Conservation (phyloP, 2,329 filamentous ascomycete genomes). For the Xylaria sp. region DNA sequence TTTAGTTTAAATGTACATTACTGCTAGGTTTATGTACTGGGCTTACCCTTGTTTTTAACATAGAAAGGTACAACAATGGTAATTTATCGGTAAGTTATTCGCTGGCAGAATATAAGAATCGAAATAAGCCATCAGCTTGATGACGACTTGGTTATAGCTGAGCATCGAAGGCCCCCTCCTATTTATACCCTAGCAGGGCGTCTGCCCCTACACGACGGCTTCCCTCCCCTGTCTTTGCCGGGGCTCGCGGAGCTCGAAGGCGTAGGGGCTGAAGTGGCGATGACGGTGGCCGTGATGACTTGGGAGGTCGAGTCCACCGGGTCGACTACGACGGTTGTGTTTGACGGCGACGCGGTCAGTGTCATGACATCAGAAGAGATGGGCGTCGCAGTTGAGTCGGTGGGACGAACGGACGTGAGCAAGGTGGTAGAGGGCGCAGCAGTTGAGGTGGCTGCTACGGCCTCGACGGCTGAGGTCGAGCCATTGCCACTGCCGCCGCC, state of each 20-base stretch:
- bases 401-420: background rate
- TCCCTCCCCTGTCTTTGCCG: background rate
- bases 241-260: background rate
- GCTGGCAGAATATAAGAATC: background rate
- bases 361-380: background rate
- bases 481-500: conserved; percentile 17
- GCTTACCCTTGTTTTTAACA: background rate
- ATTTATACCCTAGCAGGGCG: background rate
- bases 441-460: conserved; percentile 11
- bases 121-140: background rate
- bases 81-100: background rate
- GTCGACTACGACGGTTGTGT: background rate
- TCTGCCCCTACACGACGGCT: background rate
- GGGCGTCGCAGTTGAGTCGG: background rate
- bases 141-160: background rate
- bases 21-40: background rate
- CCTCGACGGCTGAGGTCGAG: background rate
- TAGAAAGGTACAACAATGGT: background rate
- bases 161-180: background rate
- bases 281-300: background rate
- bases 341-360: background rate
- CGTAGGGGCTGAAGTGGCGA: background rate
- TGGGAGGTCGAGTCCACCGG: background rate
- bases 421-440: conserved; percentile 6
- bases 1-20: background rate